These are phyloP conservation scores for Acorus gramineus DNA, from an alignment of 106 monocot species.

Conservation along the genomic window DNA sequence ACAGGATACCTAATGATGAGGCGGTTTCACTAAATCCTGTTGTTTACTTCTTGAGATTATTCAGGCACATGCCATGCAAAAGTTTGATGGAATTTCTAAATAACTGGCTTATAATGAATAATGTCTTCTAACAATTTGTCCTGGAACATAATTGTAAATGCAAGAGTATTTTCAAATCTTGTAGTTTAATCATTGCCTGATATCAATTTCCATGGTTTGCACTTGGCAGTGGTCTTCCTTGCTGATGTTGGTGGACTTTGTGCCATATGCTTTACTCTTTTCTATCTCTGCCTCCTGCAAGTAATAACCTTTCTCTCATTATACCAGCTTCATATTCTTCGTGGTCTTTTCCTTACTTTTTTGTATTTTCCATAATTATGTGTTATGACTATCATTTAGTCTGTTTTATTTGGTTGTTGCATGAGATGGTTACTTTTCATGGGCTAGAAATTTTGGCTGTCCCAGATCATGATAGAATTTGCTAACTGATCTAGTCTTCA, in stretches of 20 bases:
- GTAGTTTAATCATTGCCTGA: background rate
- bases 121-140: background rate
- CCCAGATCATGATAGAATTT: too few species aligned
- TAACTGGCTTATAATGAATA: background rate
- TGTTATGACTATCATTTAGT: background rate
- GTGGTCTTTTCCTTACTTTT: background rate
- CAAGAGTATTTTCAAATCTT: background rate
- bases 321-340: background rate
- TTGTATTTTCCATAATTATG: background rate
- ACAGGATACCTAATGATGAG: too few species aligned
- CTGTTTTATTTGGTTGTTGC: too few species aligned
- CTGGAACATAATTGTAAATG: background rate
- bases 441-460: too few species aligned
- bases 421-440: too few species aligned
- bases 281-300: constrained; percentile 55
- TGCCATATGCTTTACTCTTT: constrained; percentile 66
- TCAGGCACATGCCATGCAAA: too few species aligned
- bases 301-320: constrained; percentile 27
- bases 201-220: background rate
- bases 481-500: too few species aligned
- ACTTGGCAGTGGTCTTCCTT: constrained; percentile 66
- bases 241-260: constrained; percentile 87
- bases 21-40: too few species aligned
- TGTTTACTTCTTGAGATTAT: too few species aligned
- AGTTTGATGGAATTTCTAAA: too few species aligned